Base-by-base conservation (phyloP, 148 eudicot genomes). In the Bassia scoparia region DNA sequence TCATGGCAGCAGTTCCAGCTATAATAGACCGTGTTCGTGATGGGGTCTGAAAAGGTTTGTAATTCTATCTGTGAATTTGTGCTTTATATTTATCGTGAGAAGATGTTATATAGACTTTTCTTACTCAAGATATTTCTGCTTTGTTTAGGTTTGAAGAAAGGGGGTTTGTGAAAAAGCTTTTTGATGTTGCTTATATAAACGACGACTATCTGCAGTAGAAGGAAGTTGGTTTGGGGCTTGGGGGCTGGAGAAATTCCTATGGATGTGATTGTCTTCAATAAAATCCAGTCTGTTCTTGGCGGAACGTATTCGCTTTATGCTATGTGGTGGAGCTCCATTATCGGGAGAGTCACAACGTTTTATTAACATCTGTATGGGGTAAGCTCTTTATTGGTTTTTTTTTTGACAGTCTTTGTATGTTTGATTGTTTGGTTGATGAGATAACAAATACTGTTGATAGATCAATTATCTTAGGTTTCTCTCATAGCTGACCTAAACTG, bases 311-410 rank as follows among this genome's bases (percentile, higher is more conserved):
- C 95, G 97, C 46, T 88, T 88, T 74, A 94, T 94, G 97, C 91
- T 94, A 21, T 94, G 97, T 70, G 98, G 98, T 78, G 98, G 97
- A 72, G 98, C 98, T 77, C 98, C 98, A 73, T 84, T 94, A 80
- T 89, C 97, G 54, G 91, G 86, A 69, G 97, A 91, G 72, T 83
- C 97, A 18, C 98, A 94, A 61, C 86, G 96, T 70, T 94, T 94
- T 83, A 86, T 91, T 72, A 94, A 94, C 75, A 87, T 94, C 61
- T 94, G 98, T 84, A 88, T 94, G 81, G 98, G 98, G 98, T 94
- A 91, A 80, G 61, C 64, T 61, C 72, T 76, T 70, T 70, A 68
- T 54, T 43, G 41, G 56, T 29, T 69, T 50, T 15, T 5, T 58
- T 71, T 56, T 58, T 71, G 33, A 17, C 16, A 38, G 24, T 41